Evolutionary conservation across 768 basidiomycete species (phyloP).

Genomic region (Asterophora parasitica): DNA sequence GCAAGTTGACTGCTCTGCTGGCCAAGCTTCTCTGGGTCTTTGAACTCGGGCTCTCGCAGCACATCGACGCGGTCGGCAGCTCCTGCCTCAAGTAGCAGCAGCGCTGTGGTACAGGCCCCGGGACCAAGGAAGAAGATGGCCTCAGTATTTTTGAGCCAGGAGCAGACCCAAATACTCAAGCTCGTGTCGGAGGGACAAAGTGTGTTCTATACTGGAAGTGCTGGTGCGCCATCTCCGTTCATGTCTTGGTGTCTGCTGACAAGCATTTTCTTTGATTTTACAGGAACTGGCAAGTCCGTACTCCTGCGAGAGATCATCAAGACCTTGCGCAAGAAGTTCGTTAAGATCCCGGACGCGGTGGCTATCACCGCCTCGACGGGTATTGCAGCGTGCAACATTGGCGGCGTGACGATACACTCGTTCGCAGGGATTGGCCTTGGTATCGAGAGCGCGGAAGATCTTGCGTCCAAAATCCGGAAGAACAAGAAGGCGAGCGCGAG

Average conservation of each 20-base stretch:
- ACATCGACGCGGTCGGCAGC: slow-evolving; percentile 7
- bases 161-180: slow-evolving; percentile 80
- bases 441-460: slow-evolving; percentile 52
- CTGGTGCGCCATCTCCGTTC: slow-evolving; percentile 51
- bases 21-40: slow-evolving; percentile 27
- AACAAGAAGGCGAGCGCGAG: slow-evolving; percentile 79
- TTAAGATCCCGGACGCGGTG: slow-evolving; percentile 61
- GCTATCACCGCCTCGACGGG: slow-evolving; percentile 90
- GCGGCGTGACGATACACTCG: slow-evolving; percentile 91
- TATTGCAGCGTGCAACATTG: slow-evolving; percentile 97
- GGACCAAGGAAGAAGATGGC: slow-evolving; percentile 29
- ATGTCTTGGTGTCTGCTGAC: neutral
- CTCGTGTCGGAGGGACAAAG: slow-evolving; percentile 71
- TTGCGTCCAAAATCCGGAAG: slow-evolving; percentile 64
- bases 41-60: slow-evolving; percentile 7
- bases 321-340: slow-evolving; percentile 52
- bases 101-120: slow-evolving; percentile 8
- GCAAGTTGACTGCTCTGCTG: too few relatives aligned
- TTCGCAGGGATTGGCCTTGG: slow-evolving; percentile 94
- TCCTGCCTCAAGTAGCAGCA: slow-evolving; percentile 9
- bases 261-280: neutral
- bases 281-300: slow-evolving; percentile 97
- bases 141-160: slow-evolving; percentile 66
- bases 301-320: slow-evolving; percentile 89
- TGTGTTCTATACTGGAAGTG: slow-evolving; percentile 96